These are phyloP conservation scores for Ophidiomyces ophidiicola DNA, from an alignment of 2,329 filamentous ascomycete genomes.

Conservation along the genomic window DNA sequence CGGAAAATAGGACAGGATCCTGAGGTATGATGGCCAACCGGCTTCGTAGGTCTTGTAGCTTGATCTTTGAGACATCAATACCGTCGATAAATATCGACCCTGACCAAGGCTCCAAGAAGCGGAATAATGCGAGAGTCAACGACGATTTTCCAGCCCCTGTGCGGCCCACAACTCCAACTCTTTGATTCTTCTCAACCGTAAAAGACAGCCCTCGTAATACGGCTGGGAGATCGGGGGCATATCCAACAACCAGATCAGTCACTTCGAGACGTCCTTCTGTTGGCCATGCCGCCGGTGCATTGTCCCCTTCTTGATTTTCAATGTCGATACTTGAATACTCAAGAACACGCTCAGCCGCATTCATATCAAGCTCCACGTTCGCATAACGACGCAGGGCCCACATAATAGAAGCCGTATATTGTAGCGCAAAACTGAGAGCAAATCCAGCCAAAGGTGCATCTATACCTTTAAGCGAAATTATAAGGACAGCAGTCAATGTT, in stretches of 20 bases:
- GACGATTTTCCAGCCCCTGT: slow-evolving; percentile 70
- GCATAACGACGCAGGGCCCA: slow-evolving; percentile 57
- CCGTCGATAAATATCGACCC: slow-evolving; percentile 61
- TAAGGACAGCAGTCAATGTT: slow-evolving; percentile 50
- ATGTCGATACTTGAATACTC: slow-evolving; percentile 61
- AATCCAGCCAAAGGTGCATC: slow-evolving; percentile 63
- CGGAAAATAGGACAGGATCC: slow-evolving; percentile 70
- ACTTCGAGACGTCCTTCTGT: slow-evolving; percentile 60
- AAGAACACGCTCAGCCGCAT: slow-evolving; percentile 60
- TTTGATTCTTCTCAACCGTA: slow-evolving; percentile 51
- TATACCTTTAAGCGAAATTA: slow-evolving; percentile 50
- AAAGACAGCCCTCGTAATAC: slow-evolving; percentile 61
- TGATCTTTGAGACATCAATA: slow-evolving; percentile 59
- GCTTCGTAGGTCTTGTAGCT: slow-evolving; percentile 57
- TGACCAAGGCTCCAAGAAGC: slow-evolving; percentile 57
- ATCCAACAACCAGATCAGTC: slow-evolving; percentile 57
- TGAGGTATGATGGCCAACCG: slow-evolving; percentile 70
- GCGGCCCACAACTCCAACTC: slow-evolving; percentile 64
- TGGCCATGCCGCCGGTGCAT: slow-evolving; percentile 62
- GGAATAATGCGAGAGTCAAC: slow-evolving; percentile 62
- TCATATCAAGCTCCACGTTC: slow-evolving; percentile 65
- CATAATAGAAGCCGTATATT: slow-evolving; percentile 53
- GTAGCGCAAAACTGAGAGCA: slow-evolving; percentile 59
- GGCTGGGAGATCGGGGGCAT: slow-evolving; percentile 58
- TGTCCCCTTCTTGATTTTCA: slow-evolving; percentile 50